These are phyloP conservation scores for Metschnikowia henanensis DNA, from an alignment of 805 yeast genomes.

Conservation along the genomic window DNA sequence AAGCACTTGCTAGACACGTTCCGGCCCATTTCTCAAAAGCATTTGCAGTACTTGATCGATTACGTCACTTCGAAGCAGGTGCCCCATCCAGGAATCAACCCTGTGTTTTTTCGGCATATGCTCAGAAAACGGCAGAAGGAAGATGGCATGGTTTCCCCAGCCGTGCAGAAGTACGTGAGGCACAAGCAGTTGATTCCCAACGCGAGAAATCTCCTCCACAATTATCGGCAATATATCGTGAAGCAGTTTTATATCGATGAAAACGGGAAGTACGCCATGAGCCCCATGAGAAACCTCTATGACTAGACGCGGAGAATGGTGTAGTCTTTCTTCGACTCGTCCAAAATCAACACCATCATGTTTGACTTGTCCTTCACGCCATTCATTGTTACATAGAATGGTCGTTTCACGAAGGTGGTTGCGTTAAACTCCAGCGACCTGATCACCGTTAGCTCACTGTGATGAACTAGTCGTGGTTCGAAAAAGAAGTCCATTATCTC, in stretches of 20 bases:
- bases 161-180: conserved; percentile 20
- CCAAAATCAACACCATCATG: conserved; percentile 40
- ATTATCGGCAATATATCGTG: conserved; percentile 28
- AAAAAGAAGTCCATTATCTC: conserved; percentile 5
- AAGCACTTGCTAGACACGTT: conserved; percentile 20
- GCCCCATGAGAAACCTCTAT: conserved; percentile 28
- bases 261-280: conserved; percentile 20
- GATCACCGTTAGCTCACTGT: conserved; percentile 10
- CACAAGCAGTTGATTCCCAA: conserved; percentile 29
- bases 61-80: conserved; percentile 14
- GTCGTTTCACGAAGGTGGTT: conserved; percentile 19
- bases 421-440: conserved; percentile 14
- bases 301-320: conserved; percentile 39
- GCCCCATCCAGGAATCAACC: conserved; percentile 16
- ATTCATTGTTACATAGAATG: conserved; percentile 34
- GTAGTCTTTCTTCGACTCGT: conserved; percentile 39
- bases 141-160: conserved; percentile 16
- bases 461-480: neutral
- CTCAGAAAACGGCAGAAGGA: conserved; percentile 22
- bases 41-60: conserved; percentile 19
- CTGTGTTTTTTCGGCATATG: conserved; percentile 30
- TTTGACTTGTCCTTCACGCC: conserved; percentile 18
- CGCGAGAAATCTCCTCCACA: conserved; percentile 28
- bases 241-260: conserved; percentile 30
- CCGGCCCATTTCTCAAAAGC: conserved; percentile 23